Base-by-base conservation (phyloP, 1,284 basidiomycete genomes). In the Trichosporon sp. region DNA sequence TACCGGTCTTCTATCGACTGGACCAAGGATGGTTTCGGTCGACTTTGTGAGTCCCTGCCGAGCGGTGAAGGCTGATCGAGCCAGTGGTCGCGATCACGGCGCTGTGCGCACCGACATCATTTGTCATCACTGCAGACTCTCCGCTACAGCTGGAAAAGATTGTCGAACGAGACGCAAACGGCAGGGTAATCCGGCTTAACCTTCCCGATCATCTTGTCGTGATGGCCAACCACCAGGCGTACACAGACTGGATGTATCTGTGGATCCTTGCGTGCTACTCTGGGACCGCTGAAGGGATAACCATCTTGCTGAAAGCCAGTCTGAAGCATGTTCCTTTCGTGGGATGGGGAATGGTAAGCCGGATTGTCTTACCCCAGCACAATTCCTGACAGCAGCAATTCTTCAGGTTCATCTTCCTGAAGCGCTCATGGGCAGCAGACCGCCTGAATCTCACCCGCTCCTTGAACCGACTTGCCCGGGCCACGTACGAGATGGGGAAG, bases 281-380 rank as follows among this genome's bases (percentile, higher is more conserved):
- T 73, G 87, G 88, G 35, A 87, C 88, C 11, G 89, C 80, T 0
- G 64, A 72, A 21, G 88, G 92, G 68, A 86, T 98, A 31, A 90
- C 89, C 77, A 98, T 98, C 75, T 90, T 95, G 18, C 85, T 98
- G 70, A 98, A 98, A 86, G 90, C 90, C 75, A 91, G 89, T 73
- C 85, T 98, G 69, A 91, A 91, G 81, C 93, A 92, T 89, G 81
- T 95, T 2, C 95, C 95, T 9, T 80, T 97, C 63, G 80, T 95
- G 29, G 95, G 95, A 32, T 94, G 92, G 89, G 68, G 68, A 8
- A 69, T 70, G 64, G 63, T 64, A 32, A 12, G 51, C 58, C 42
- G 4, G 42, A 44, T n/a, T 13, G 7, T 21, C n/a, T 42, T n/a
- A 12, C 18, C 15, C 5, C 38, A 18, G 18, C 9, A 18, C 8